A percentile compares a stretch with the other conserved stretches of the same genome.
These are phyloP conservation scores for Wallacemonas sp. DNA, from an alignment of 208 protist genomes.

Conservation along the genomic window DNA sequence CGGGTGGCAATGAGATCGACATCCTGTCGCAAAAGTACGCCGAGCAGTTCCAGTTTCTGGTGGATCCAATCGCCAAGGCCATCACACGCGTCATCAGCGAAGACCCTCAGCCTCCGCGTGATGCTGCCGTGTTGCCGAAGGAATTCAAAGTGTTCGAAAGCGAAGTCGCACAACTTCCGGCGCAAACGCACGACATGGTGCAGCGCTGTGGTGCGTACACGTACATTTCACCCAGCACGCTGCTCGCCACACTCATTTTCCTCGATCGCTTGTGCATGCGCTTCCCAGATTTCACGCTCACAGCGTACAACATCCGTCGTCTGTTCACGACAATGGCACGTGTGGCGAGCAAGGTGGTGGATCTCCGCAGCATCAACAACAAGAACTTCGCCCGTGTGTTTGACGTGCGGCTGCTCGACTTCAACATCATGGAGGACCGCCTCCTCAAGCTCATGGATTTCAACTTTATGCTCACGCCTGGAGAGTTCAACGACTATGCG, in stretches of 20 bases:
- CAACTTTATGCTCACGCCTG: conserved; percentile 71
- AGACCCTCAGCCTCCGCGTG: background rate
- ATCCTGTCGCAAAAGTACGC: conserved; percentile 81
- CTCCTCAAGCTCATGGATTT: conserved; percentile 76
- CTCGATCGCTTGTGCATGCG: conserved; percentile 75
- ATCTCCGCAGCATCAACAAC: conserved; percentile 88
- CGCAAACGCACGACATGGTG: conserved; percentile 21
- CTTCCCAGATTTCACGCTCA: conserved; percentile 59
- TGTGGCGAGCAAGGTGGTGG: conserved; percentile 82
- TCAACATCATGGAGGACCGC: conserved; percentile 78
- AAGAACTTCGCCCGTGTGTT: conserved; percentile 81
- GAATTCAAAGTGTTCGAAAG: conserved; percentile 29
- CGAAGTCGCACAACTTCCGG: conserved; percentile 16
- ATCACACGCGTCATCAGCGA: conserved; percentile 60
- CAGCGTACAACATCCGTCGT: conserved; percentile 59
- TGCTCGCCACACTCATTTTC: conserved; percentile 80
- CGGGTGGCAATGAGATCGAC: conserved; percentile 63
- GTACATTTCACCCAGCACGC: conserved; percentile 79
- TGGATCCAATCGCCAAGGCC: conserved; percentile 62
- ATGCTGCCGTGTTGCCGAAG: conserved; percentile 11
- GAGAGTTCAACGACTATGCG: conserved; percentile 76
- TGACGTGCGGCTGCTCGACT: conserved; percentile 50
- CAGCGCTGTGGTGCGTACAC: conserved; percentile 54
- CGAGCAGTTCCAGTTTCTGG: conserved; percentile 53
- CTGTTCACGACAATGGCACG: conserved; percentile 79